Evolutionary conservation across 306 rosid genomes (phyloP), one percentile per base, ranked within the genome.

Genomic region (Aeschynomene evenia): DNA sequence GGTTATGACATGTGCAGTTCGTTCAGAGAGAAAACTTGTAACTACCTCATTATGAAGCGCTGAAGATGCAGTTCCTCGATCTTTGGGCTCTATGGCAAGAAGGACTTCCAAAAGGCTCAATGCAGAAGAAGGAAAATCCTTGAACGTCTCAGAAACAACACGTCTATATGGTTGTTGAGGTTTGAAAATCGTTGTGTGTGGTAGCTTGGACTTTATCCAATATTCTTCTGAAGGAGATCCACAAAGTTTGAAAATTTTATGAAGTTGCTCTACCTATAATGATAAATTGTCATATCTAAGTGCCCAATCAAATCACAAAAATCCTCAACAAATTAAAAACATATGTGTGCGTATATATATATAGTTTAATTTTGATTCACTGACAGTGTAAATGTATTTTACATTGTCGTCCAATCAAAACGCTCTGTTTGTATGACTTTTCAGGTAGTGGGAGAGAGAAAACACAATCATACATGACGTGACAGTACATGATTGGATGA

Each of bases 171-270:
- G 91, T 28, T 89, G 91, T 54, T 85, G 86, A 62, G 98, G 98
- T 79, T 89, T 89, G 72, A 91, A 88, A 67, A 86, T 83, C 42
- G 96, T 88, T 26, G 91, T 89, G 80, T 88, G 88, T 5, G 91
- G 96, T 71, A 91, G 73, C 71, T 80, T 91, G 74, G 96, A 88
- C 64, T 77, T 88, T 83, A 78, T 88, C 97, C 96, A 91, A 77
- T 86, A 88, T 59, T 77, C 92, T 79, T 91, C 96, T 65, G 93
- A 91, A 46, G 97, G 97, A 37, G 97, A 91, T 59, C 97, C 97
- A 19, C 97, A 91, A 10, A 91, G 91, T 80, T 91, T 91, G 84
- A 88, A 91, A 75, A 91, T 91, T 83, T 91, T 91, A 75, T 91
- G 96, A n/a, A 91, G 85, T 83, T 91, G 97, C 77, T 91, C 97